Conservation (phyloP, 116 monocot genomes). For the Iris pallida region DNA sequence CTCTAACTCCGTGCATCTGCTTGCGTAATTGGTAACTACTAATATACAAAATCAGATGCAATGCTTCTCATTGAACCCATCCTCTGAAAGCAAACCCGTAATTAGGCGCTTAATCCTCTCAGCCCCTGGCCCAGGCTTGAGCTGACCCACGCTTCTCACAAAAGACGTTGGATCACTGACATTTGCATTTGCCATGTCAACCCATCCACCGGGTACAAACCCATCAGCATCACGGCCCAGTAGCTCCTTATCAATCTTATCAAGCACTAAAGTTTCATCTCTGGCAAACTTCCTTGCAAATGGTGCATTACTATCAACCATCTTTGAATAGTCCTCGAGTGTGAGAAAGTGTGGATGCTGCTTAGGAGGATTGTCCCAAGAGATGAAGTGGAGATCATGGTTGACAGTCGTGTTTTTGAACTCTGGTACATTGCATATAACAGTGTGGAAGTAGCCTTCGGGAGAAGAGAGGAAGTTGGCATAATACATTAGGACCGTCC, state of each 20-base stretch:
- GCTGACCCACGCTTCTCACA: conserved; percentile 24
- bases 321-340: conserved; percentile 31
- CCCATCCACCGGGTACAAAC: conserved; percentile 44
- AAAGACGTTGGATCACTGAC: conserved; percentile 4
- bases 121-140: conserved; percentile 48
- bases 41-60: conserved; percentile 33
- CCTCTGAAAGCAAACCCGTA: conserved; percentile 31
- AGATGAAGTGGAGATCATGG: conserved; percentile 52
- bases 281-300: conserved; percentile 19
- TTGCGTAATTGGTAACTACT: too few relatives aligned
- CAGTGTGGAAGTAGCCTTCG: conserved; percentile 62
- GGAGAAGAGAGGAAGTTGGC: conserved; percentile 57
- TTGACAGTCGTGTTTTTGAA: conserved; percentile 55
- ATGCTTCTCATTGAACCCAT: conserved; percentile 46
- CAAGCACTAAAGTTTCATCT: conserved; percentile 2
- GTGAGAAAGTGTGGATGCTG: conserved; percentile 63
- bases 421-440: conserved; percentile 51
- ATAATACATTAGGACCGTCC: conserved; percentile 65
- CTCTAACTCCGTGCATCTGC: too few relatives aligned
- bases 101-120: conserved; percentile 38
- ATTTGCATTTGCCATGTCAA: conserved; percentile 16
- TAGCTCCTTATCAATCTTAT: conserved; percentile 16
- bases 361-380: conserved; percentile 28
- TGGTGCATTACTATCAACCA: conserved; percentile 35
- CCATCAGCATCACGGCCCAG: conserved; percentile 25